Percentiles rank a stretch among this genome's conserved stretches.
These are phyloP conservation scores for Salvia splendens DNA, from an alignment of 257 asterid genomes.

Conservation along the genomic window DNA sequence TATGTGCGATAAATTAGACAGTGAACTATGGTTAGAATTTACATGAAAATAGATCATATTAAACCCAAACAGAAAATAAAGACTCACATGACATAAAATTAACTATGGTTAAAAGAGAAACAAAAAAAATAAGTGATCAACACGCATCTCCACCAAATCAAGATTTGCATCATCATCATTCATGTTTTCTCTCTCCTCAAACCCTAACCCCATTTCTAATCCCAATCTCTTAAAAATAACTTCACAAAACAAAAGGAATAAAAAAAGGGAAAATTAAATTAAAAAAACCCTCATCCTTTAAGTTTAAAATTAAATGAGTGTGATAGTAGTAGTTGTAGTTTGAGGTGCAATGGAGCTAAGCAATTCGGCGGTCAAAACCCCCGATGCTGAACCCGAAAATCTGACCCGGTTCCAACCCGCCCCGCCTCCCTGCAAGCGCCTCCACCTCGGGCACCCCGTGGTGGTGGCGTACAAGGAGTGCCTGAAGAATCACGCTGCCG, in stretches of 20 bases:
- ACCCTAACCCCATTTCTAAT: constrained; percentile 35
- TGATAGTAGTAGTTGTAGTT: background rate
- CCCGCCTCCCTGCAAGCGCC: constrained; percentile 31
- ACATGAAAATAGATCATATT: background rate
- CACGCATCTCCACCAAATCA: constrained; percentile 36
- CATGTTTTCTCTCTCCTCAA: background rate
- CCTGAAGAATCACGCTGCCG: constrained; percentile 57
- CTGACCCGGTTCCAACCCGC: constrained; percentile 39
- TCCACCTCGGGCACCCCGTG: constrained; percentile 26
- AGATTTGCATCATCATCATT: constrained; percentile 38
- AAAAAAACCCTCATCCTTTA: no score
- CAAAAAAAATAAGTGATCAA: constrained; percentile 35
- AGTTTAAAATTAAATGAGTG: background rate
- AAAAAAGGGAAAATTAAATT: no score
- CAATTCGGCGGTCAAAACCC: constrained; percentile 44
- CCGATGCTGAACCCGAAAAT: constrained; percentile 41
- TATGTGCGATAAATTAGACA: background rate
- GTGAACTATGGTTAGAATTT: constrained; percentile 14
- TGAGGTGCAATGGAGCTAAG: constrained; percentile 38
- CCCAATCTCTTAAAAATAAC: constrained; percentile 26
- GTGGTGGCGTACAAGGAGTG: constrained; percentile 51
- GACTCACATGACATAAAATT: background rate
- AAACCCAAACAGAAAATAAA: constrained; percentile 2
- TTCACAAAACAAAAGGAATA: background rate
- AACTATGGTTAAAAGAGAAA: constrained; percentile 24